Base-by-base conservation (phyloP, 1,284 basidiomycete species). In the Ceratobasidium sp. region DNA sequence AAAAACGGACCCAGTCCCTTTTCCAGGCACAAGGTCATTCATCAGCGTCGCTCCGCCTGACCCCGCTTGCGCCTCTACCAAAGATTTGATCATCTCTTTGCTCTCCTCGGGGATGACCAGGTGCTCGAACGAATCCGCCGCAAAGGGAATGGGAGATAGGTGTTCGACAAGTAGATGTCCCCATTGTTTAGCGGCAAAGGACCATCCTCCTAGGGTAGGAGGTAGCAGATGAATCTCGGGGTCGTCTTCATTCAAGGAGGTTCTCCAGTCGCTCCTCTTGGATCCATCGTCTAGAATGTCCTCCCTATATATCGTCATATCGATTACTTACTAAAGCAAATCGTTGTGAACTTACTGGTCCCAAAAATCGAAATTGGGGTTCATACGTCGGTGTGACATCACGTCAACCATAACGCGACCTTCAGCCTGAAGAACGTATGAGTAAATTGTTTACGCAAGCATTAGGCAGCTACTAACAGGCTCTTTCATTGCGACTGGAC, bases 401-500 rank as follows among this genome's bases (percentile, higher is more conserved):
- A 59, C 57, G 23, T 59, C 57, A 5, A 59, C 34, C 57, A 59
- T 59, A 12, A 59, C 57, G 4, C 57, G 57, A 16, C 57, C 57
- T 39, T 59, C 12, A 39, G 57, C 57, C 57, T 59, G 36, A 39
- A 18, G 10, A 16, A 59, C n/a, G 5, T 36, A n/a, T 6, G 23
- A n/a, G n/a, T n/a, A 10, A 55, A 10, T 4, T 23, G 9, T 14
- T 26, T 55, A 18, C 6, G 26, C 30, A 5, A 23, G 26, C 5
- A n/a, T 12, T 6, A 14, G 5, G n/a, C 16, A n/a, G 16, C 12
- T 21, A 14, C 57, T 36, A 18, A 59, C 57, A 10, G 16, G 8
- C 32, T 59, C 57, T 39, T 41, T 59, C 30, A 59, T 41, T 21
- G 32, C 34, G 6, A 18, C 5, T 4, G 34, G 8, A 21, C 34